Base-by-base conservation (phyloP, 1,284 basidiomycete species). In the Heterobasidion annosum region DNA sequence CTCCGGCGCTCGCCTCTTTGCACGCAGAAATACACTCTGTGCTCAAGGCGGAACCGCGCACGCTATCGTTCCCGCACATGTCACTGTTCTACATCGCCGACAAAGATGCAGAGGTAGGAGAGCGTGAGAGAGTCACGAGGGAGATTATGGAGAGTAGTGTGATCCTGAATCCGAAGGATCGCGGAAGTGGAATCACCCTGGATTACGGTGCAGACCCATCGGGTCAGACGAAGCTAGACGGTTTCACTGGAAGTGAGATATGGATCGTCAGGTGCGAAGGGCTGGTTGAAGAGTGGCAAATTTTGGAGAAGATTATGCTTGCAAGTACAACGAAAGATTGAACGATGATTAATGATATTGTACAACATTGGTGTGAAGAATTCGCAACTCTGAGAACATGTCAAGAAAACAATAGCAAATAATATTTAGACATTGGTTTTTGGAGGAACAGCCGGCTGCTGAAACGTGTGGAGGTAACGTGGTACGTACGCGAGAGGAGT, bases 51-150 rank as follows among this genome's bases (percentile, higher is more conserved):
- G 65, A 72, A 33, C 71, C 76, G 0, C 62, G 62, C 4, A 79
- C 79, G 1, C 83, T 84, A 0, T 67, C 70, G 40, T 82, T 80
- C 57, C 82, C 86, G 12, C 87, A 90, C 64, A 58, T 88, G 59
- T 90, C 88, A 40, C 58, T 90, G 57, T 81, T 77, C 60, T 90
- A 90, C 63, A 80, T 89, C 57, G 73, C 72, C 33, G 80, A 88
- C 53, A 70, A 73, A 32, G 83, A 88, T 59, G 70, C 71, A 8
- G 66, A 62, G 8, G 65, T 10, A 35, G 40, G 19, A 5, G 50
- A 74, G 55, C 68, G 77, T 2, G 58, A 58, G 34, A 62, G 59
- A 51, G 62, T 67, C 4, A 62, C 66, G 48, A 67, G 65, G 49
- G 66, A 65, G 44, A 63, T 88, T 55, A 61, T 67, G 58, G 61